phyloP scores from a whole-genome alignment of 805 yeast genomes.

The Ogataea polymorpha region DNA sequence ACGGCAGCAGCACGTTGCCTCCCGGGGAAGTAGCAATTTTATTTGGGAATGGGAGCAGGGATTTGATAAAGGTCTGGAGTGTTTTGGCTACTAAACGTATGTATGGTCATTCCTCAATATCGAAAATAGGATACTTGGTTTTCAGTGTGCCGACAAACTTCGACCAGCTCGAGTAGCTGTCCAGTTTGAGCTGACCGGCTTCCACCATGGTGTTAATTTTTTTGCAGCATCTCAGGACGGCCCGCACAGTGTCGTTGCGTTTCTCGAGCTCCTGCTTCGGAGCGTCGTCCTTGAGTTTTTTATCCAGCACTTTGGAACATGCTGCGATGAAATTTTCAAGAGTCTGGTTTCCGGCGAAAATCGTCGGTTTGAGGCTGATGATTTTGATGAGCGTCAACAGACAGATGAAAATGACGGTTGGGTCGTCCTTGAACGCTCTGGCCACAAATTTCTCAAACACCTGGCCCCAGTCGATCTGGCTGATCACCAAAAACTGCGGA shows the following conservation, averaged over 20 bases:
- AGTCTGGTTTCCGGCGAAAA: slow-evolving; percentile 22
- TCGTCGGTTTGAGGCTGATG: slow-evolving; percentile 30
- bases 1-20: slow-evolving; percentile 53
- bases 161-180: slow-evolving; percentile 24
- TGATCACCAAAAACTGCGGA: slow-evolving; percentile 16
- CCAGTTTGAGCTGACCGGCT: slow-evolving; percentile 18
- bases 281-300: slow-evolving; percentile 55
- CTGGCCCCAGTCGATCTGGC: slow-evolving; percentile 25
- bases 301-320: slow-evolving; percentile 41
- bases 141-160: slow-evolving; percentile 17
- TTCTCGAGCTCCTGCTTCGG: slow-evolving; percentile 66
- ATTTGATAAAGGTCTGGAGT: slow-evolving; percentile 57
- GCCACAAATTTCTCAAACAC: slow-evolving; percentile 41
- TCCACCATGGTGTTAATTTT: slow-evolving; percentile 23
- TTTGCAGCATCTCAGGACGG: slow-evolving; percentile 31
- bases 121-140: slow-evolving; percentile 23
- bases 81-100: slow-evolving; percentile 28
- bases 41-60: slow-evolving; percentile 94
- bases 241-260: slow-evolving; percentile 41
- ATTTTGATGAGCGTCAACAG: slow-evolving; percentile 43
- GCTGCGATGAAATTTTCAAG: slow-evolving; percentile 32
- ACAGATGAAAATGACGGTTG: slow-evolving; percentile 54
- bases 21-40: slow-evolving; percentile 53
- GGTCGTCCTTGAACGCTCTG: slow-evolving; percentile 57
- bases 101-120: slow-evolving; percentile 18